Evolutionary conservation across 192 early-diverging fungal genomes (phyloP), one percentile per base, ranked within the genome.

Genomic region (Backusella tarrabulga): DNA sequence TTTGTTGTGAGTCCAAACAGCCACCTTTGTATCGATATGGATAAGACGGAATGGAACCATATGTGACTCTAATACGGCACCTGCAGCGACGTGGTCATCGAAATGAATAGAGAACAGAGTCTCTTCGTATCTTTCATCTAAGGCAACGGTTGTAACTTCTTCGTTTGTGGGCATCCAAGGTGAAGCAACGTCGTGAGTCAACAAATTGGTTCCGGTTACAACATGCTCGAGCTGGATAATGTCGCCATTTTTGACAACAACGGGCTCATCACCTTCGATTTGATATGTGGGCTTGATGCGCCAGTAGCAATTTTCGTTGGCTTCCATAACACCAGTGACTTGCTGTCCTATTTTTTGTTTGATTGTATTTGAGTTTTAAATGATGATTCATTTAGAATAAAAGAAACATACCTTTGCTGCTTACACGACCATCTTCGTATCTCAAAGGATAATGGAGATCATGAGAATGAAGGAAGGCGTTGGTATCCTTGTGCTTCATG

Each of bases 341-440:
- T 98, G 97, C 76, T 97, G 96, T 5, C 94, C 94, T 75, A 88
- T 81, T 11, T 86, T 78, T 32, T 92, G 91, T 77, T 93, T 92
- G 15, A 68, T 75, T 76, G 90, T 84, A 1, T n/a, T 63, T 29
- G 7, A 29, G 8, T 14, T 29, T 23, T 12, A 63, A 29, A 29
- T 63, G 2, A 26, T 14, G 6, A 63, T 14, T 11, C 23, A 29
- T 26, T 11, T 63, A 26, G 11, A 29, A 60, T 11, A 23, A 56
- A 21, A 23, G 1, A 54, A 60, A 56, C 9, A 68, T 69, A 69
- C 95, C 95, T 84, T 93, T 87, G 77, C 89, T 92, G 76, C 93
- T 95, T 67, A 99, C 88, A 38, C 97, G 91, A 56, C 92, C 92
- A 84, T 98, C 95, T 7, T 96, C 93, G 83, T 99, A 98, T 73